Evolutionary conservation across 2,329 filamentous ascomycete species (phyloP).

Genomic region (Apiospora sp.): DNA sequence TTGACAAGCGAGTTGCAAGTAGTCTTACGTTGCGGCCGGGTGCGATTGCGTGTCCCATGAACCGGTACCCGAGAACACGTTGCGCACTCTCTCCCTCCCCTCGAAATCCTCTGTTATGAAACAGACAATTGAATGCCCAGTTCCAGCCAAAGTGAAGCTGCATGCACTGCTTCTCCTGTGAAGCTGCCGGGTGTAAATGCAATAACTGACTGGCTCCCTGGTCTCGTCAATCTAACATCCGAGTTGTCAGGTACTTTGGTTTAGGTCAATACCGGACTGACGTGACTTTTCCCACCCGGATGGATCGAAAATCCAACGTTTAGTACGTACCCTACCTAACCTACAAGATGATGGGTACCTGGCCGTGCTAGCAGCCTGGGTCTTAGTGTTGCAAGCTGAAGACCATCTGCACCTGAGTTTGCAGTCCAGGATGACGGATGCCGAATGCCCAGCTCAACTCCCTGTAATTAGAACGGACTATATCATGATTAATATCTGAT

Average conservation of each 20-base stretch:
- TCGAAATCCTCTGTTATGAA: background rate
- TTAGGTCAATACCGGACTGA: background rate
- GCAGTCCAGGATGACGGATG: too few species aligned
- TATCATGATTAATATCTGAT: too few species aligned
- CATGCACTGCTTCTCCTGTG: background rate
- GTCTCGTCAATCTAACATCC: background rate
- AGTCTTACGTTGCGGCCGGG: conserved; percentile 19
- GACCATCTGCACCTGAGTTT: too few species aligned
- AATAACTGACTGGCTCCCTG: background rate
- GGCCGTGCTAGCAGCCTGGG: background rate
- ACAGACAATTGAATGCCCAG: background rate
- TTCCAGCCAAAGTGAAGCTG: background rate
- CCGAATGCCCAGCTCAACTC: too few species aligned
- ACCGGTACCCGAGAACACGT: background rate
- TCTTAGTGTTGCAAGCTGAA: background rate
- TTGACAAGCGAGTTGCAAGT: conserved; percentile 14
- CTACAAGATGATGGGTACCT: background rate
- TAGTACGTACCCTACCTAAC: background rate
- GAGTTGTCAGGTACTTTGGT: background rate
- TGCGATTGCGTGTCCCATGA: conserved; percentile 8
- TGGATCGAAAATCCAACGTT: background rate
- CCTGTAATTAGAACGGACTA: too few species aligned
- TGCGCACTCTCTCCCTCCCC: conserved; percentile 5
- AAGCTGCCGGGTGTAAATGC: background rate
- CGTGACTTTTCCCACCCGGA: conserved; percentile 14